phyloP scores from a whole-genome alignment of 331 rosid genomes.

The Pyrus hybrid region DNA sequence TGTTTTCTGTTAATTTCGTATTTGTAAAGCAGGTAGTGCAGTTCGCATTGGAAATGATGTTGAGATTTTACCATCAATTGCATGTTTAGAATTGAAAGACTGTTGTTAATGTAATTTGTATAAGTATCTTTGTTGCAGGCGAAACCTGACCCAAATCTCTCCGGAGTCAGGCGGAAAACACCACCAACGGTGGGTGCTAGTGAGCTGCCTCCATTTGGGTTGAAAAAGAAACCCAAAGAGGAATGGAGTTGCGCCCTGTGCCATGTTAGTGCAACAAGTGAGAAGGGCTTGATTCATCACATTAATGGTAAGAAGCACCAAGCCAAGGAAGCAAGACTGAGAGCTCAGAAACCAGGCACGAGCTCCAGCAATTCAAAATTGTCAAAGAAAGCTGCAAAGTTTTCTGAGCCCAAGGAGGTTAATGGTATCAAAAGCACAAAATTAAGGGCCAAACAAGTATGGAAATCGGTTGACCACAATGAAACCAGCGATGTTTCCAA shows the following conservation, averaged over 20 bases:
- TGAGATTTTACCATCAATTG: too few relatives aligned
- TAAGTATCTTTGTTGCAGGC: conserved; percentile 38
- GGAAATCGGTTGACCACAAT: not conserved
- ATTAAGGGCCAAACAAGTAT: conserved; percentile 2
- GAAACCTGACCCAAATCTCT: conserved; percentile 31
- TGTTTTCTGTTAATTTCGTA: not conserved
- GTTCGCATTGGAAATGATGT: too few relatives aligned
- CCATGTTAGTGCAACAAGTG: conserved; percentile 21
- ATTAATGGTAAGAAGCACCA: conserved; percentile 63
- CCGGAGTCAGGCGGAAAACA: conserved; percentile 32
- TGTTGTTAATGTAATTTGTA: conserved; percentile 2
- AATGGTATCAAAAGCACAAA: not conserved
- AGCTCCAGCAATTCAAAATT: not conserved
- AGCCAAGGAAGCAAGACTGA: conserved; percentile 37
- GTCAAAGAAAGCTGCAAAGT: conserved; percentile 6
- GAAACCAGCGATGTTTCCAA: not conserved
- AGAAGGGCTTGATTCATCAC: conserved; percentile 39
- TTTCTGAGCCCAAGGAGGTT: not conserved
- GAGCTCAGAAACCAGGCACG: conserved; percentile 5
- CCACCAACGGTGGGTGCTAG: not conserved
- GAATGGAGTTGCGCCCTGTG: conserved; percentile 64
- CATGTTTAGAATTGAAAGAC: not conserved
- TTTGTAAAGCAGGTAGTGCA: too few relatives aligned
- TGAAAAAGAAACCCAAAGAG: conserved; percentile 36
- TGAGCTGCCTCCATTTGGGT: conserved; percentile 12